Conservation (phyloP, 176 grass and related monocot genomes). For the Leersia perrieri region DNA sequence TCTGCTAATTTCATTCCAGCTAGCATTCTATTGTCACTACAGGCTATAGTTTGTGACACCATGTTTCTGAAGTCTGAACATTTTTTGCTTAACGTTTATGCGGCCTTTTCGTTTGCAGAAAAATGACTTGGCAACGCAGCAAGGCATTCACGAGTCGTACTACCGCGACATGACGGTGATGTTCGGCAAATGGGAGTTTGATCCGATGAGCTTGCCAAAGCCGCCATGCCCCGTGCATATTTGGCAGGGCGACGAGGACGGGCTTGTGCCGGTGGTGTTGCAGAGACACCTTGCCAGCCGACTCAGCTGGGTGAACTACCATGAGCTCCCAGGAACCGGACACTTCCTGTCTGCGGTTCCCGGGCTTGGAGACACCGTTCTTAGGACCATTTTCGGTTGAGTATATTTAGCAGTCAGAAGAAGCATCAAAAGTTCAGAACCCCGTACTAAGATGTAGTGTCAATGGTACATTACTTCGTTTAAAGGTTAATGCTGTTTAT, state of each 20-base stretch:
- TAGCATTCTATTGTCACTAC: neutral
- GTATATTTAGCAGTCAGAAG: neutral
- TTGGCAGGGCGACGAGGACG: constrained; percentile 84
- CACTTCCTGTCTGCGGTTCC: constrained; percentile 54
- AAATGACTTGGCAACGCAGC: constrained; percentile 54
- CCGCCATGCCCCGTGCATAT: constrained; percentile 61
- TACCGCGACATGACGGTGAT: constrained; percentile 78
- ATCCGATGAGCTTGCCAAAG: constrained; percentile 63
- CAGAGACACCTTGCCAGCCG: constrained; percentile 51
- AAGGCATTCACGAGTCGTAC: constrained; percentile 75
- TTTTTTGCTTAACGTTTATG: neutral
- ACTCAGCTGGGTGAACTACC: constrained; percentile 67
- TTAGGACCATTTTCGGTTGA: constrained; percentile 51
- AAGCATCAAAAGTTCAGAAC: neutral
- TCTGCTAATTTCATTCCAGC: neutral
- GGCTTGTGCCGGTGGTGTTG: constrained; percentile 57
- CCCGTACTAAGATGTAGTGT: constrained; percentile 15
- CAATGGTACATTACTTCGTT: constrained; percentile 21
- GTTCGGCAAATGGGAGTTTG: constrained; percentile 90
- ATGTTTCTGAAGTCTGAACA: neutral
- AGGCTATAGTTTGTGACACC: neutral
- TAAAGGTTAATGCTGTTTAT: constrained; percentile 7
- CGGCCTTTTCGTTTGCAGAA: constrained; percentile 17
- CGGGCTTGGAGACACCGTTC: constrained; percentile 54
- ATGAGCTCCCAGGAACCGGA: constrained; percentile 53